Percentiles rank a stretch among this genome's conserved stretches.
phyloP scores from a whole-genome alignment of 2,329 filamentous ascomycete species.

The Pseudocercospora eumusae region DNA sequence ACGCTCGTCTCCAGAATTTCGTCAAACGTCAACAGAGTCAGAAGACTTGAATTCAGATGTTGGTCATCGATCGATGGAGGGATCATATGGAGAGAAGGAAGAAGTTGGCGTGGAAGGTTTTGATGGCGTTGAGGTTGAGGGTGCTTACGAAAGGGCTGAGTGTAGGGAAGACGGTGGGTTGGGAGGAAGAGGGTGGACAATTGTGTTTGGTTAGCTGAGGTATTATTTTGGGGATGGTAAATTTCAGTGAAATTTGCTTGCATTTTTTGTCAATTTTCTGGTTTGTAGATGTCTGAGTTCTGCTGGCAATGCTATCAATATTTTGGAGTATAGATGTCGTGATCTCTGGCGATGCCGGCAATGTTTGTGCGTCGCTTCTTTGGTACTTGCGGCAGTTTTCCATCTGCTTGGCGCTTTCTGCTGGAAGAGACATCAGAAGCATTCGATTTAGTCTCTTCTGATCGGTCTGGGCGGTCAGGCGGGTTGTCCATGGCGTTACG shows the following conservation, averaged over 20 bases:
- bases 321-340: neutral
- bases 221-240: neutral
- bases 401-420: neutral
- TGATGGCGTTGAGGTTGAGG: conserved; percentile 14
- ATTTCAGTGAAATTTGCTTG: too few species aligned
- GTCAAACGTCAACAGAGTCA: neutral
- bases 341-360: neutral
- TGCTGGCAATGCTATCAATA: too few species aligned
- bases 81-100: conserved; percentile 7
- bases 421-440: too few species aligned
- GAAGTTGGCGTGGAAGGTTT: conserved; percentile 12
- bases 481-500: neutral
- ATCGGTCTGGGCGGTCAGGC: too few species aligned
- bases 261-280: too few species aligned
- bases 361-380: neutral
- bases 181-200: conserved; percentile 16
- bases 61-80: conserved; percentile 10
- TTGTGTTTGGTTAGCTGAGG: conserved; percentile 16
- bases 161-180: neutral
- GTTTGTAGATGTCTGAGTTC: too few species aligned
- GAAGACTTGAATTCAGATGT: conserved; percentile 11
- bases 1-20: conserved; percentile 5
- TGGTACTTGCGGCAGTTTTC: neutral
- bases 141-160: neutral
- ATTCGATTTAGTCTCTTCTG: too few species aligned